These are phyloP conservation scores for Ophiostoma australiae DNA, from an alignment of 2,329 filamentous ascomycete genomes.

Conservation along the genomic window DNA sequence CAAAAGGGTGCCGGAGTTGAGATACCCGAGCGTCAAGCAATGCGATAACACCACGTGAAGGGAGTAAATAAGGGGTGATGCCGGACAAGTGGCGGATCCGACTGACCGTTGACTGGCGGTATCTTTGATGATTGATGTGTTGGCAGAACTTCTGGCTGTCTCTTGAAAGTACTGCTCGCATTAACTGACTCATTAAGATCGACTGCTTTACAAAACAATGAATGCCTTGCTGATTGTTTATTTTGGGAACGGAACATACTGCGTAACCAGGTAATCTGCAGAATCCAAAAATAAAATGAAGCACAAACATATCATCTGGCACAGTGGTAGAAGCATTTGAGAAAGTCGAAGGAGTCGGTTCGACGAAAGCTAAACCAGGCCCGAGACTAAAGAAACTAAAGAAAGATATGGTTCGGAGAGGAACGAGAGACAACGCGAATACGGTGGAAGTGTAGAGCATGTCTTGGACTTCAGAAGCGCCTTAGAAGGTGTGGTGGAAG, in stretches of 20 bases:
- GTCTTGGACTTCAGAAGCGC: conserved; percentile 8
- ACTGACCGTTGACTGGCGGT: not conserved
- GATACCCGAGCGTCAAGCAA: not conserved
- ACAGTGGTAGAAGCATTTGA: not conserved
- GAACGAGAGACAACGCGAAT: not conserved
- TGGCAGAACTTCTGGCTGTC: not conserved
- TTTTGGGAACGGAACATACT: not conserved
- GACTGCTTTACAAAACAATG: not conserved
- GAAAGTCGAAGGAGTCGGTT: not conserved
- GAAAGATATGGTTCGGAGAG: not conserved
- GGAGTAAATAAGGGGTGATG: not conserved
- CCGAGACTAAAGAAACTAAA: not conserved
- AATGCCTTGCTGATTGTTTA: not conserved
- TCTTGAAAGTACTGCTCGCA: not conserved
- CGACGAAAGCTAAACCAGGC: not conserved
- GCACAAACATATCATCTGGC: not conserved
- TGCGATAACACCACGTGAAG: not conserved
- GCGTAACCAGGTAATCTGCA: not conserved
- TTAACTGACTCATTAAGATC: not conserved
- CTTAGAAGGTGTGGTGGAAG: not conserved
- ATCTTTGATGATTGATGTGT: not conserved
- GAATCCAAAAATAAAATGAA: not conserved
- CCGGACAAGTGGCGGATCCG: not conserved
- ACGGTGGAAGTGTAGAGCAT: not conserved
- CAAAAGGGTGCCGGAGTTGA: not conserved